These are phyloP conservation scores for Penicillium bovifimosum DNA, from an alignment of 495 filamentous ascomycete genomes.

Conservation along the genomic window DNA sequence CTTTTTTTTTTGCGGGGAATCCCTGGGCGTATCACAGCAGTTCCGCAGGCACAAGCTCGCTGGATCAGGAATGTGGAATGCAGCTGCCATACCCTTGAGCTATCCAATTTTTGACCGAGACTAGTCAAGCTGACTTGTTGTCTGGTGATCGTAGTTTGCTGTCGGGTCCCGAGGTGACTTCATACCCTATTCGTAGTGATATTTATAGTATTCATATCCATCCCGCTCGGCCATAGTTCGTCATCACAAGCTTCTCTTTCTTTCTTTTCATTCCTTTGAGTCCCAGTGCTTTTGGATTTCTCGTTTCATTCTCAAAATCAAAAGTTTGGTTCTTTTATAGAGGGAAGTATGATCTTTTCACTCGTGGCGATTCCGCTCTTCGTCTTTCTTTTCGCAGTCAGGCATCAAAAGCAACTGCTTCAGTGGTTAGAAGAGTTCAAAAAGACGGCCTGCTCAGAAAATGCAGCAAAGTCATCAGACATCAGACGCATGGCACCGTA, in stretches of 20 bases:
- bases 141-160: conserved; percentile 3
- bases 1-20: conserved; percentile 28
- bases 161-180: conserved; percentile 15
- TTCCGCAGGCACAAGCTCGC: conserved; percentile 13
- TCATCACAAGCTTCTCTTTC: conserved; percentile 12
- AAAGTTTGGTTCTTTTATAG: not conserved
- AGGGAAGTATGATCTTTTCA: conserved; percentile 29
- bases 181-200: conserved; percentile 1
- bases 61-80: conserved; percentile 26
- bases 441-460: conserved; percentile 7
- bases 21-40: conserved; percentile 28
- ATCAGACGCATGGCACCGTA: conserved; percentile 38
- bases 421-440: conserved; percentile 11
- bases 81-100: conserved; percentile 10
- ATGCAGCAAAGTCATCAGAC: conserved; percentile 22
- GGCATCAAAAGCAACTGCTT: conserved; percentile 35
- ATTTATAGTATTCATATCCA: conserved; percentile 19
- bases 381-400: conserved; percentile 39
- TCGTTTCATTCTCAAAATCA: not conserved
- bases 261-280: conserved; percentile 6
- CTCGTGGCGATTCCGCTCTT: conserved; percentile 32
- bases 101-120: conserved; percentile 11
- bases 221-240: conserved; percentile 5
- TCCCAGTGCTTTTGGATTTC: not conserved
- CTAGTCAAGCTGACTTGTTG: conserved; percentile 15